Evolutionary conservation across 2,329 filamentous ascomycete genomes (phyloP).

Genomic region (Biscogniauxia mediterranea): DNA sequence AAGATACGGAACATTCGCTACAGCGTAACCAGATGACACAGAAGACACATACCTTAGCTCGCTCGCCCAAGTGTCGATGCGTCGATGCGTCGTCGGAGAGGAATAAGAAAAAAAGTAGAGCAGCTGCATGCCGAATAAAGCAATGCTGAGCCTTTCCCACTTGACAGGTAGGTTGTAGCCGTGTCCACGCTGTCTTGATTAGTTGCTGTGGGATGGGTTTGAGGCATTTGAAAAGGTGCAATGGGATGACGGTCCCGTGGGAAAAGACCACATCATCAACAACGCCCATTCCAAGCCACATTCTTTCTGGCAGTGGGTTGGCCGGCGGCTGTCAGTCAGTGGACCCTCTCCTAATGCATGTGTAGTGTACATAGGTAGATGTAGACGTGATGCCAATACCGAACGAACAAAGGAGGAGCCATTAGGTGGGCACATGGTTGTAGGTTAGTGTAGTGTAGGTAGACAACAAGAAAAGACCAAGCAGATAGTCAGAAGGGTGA

Average conservation of each 20-base stretch:
- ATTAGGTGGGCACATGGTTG: neutral
- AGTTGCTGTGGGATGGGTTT: neutral
- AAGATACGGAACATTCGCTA: neutral
- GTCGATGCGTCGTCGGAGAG: neutral
- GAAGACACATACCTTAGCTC: neutral
- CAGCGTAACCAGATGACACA: too few species aligned
- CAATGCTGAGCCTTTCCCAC: too few species aligned
- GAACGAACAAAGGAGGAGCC: neutral
- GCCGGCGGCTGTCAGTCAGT: slow-evolving; percentile 1
- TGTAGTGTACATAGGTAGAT: neutral
- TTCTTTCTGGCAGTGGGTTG: slow-evolving; percentile 5
- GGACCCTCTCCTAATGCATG: neutral
- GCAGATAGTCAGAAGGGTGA: neutral
- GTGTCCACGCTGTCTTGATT: neutral
- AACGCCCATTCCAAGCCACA: slow-evolving; percentile 17
- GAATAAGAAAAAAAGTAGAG: neutral
- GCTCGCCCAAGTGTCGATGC: neutral
- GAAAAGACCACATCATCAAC: slow-evolving; percentile 18
- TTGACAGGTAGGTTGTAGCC: neutral
- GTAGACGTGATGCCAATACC: neutral
- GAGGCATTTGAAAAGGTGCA: neutral
- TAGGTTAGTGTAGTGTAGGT: too few species aligned
- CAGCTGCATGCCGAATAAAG: neutral
- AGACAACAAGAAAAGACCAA: neutral
- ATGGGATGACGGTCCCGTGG: neutral